Percentiles rank a stretch among this genome's conserved stretches.
Evolutionary conservation across 805 yeast genomes (phyloP).

Genomic region (Cyberlindnera mississippiensis): DNA sequence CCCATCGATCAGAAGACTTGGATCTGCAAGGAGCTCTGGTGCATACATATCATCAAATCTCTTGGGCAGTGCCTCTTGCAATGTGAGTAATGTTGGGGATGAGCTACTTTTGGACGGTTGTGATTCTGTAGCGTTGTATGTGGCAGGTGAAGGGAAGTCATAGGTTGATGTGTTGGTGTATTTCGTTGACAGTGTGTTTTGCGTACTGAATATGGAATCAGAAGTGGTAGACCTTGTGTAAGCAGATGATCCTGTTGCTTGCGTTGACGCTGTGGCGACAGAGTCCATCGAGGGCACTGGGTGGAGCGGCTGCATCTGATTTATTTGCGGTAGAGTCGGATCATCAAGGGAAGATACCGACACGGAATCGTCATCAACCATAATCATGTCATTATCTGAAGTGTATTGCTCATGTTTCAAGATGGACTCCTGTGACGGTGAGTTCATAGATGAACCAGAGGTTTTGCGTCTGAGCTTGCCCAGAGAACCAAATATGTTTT

Average conservation of each 20-base stretch:
- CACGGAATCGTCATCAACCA: slow-evolving; percentile 11
- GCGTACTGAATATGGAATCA: slow-evolving; percentile 21
- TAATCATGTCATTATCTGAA: slow-evolving; percentile 15
- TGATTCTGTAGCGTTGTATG: background rate
- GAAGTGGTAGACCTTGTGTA: slow-evolving; percentile 8
- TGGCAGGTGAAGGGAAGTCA: slow-evolving; percentile 6
- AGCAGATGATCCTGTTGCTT: slow-evolving; percentile 6
- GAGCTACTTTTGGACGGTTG: background rate
- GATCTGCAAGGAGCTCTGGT: slow-evolving; percentile 47
- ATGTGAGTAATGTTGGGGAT: slow-evolving; percentile 23
- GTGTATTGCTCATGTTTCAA: slow-evolving; percentile 3
- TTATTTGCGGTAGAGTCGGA: slow-evolving; percentile 1
- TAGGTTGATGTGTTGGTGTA: slow-evolving; percentile 15
- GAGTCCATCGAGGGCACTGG: slow-evolving; percentile 24
- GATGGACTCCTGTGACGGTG: slow-evolving; percentile 9
- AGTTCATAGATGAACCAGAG: slow-evolving; percentile 6
- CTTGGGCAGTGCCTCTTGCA: slow-evolving; percentile 51
- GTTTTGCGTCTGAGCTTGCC: slow-evolving; percentile 17
- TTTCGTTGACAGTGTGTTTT: slow-evolving; percentile 19
- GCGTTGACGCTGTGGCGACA: slow-evolving; percentile 10
- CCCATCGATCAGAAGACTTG: slow-evolving; percentile 45
- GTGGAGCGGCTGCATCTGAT: slow-evolving; percentile 20
- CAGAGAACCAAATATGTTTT: slow-evolving; percentile 11
- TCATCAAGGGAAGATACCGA: slow-evolving; percentile 1
- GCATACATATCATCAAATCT: slow-evolving; percentile 53